Evolutionary conservation across 148 eudicot species (phyloP).

Genomic region (Pouteria glomerata): DNA sequence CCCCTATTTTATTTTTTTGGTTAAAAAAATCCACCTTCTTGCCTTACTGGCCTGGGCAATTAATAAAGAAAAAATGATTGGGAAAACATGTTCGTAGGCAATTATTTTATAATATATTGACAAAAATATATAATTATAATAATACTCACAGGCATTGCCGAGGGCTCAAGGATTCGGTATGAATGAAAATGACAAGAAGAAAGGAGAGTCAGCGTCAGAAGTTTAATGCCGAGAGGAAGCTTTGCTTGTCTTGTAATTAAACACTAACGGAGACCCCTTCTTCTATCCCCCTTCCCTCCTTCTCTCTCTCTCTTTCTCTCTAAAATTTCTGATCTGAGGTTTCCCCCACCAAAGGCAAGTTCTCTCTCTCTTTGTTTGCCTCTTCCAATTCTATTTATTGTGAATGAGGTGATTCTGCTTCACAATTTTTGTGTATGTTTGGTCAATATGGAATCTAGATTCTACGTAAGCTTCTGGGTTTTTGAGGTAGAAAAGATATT

Average conservation of each 20-base stretch:
- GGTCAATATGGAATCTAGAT: background rate
- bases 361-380: background rate
- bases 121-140: too few species aligned
- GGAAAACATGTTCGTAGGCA: too few species aligned
- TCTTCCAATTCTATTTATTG: background rate
- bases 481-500: background rate
- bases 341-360: slow-evolving; percentile 4
- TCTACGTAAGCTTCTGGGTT: background rate
- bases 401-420: background rate
- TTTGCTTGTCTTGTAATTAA: background rate
- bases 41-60: too few species aligned
- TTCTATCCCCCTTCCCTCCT: background rate
- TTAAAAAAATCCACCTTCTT: too few species aligned
- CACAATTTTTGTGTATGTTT: background rate
- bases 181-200: too few species aligned
- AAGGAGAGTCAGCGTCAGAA: too few species aligned
- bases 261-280: background rate
- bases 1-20: too few species aligned
- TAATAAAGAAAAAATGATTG: too few species aligned
- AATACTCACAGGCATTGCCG: too few species aligned
- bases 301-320: background rate
- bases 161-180: too few species aligned
- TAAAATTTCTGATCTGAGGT: background rate
- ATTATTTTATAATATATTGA: too few species aligned
- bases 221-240: background rate